These are phyloP conservation scores for Umbelopsis isabellina DNA, from an alignment of 192 early-diverging fungal genomes.

Conservation along the genomic window DNA sequence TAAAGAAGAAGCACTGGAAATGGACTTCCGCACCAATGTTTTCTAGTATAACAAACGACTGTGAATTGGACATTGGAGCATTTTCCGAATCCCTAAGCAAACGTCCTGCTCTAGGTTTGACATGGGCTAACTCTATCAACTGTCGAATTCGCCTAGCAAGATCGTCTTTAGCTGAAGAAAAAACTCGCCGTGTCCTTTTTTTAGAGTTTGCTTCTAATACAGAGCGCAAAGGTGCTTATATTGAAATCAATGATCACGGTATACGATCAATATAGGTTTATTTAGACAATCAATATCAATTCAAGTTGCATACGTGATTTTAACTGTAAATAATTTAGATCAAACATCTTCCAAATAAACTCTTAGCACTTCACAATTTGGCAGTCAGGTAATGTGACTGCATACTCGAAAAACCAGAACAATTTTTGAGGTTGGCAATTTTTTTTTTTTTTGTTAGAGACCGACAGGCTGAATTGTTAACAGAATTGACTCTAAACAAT, in stretches of 20 bases:
- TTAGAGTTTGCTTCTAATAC: slow-evolving; percentile 32
- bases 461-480: background rate
- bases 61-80: slow-evolving; percentile 18
- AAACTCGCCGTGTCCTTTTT: slow-evolving; percentile 25
- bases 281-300: too few relatives aligned
- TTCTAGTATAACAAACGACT: background rate
- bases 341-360: background rate
- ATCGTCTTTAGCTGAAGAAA: slow-evolving; percentile 24
- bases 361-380: too few relatives aligned
- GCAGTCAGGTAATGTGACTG: background rate
- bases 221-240: slow-evolving; percentile 14
- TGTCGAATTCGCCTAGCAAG: slow-evolving; percentile 61
- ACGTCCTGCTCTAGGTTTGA: slow-evolving; percentile 70
- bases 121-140: slow-evolving; percentile 78
- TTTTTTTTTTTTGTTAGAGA: slow-evolving; percentile 4
- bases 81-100: slow-evolving; percentile 47
- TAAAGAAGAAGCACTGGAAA: background rate
- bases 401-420: background rate
- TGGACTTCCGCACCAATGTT: background rate
- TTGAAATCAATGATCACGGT: slow-evolving; percentile 23
- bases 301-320: too few relatives aligned
- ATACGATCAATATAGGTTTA: background rate
- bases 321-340: too few relatives aligned
- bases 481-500: slow-evolving; percentile 16
- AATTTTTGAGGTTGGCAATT: slow-evolving; percentile 10